phyloP scores from a whole-genome alignment of 1,284 basidiomycete genomes.

The Tremellales sp. region DNA sequence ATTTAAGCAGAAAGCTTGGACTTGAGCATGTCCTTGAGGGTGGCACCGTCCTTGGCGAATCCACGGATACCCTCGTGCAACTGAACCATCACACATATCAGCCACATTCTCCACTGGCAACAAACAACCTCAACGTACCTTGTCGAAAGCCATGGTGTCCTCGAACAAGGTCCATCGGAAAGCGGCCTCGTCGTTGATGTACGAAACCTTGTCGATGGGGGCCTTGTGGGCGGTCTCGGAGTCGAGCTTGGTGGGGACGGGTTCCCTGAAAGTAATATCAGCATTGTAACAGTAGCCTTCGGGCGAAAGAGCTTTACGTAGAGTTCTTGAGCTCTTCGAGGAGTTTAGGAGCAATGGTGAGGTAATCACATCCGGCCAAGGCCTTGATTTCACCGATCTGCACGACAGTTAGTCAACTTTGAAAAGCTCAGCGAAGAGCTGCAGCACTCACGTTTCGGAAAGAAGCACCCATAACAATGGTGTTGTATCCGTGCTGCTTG shows the following conservation, averaged over 20 bases:
- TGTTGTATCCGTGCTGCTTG: conserved; percentile 98
- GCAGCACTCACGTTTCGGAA: conserved; percentile 80
- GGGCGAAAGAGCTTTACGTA: conserved; percentile 32
- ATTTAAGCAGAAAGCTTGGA: conserved; percentile 59
- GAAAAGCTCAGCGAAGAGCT: not conserved
- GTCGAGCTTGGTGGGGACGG: conserved; percentile 81
- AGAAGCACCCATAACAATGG: conserved; percentile 99
- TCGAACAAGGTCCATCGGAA: conserved; percentile 92
- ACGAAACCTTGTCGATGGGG: conserved; percentile 74
- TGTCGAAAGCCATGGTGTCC: conserved; percentile 93
- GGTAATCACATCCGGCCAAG: conserved; percentile 92
- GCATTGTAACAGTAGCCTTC: too few species aligned
- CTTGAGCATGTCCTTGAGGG: conserved; percentile 78
- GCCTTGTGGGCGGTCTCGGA: conserved; percentile 57
- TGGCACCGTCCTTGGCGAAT: conserved; percentile 91
- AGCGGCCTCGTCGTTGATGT: conserved; percentile 86
- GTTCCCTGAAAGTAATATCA: conserved; percentile 53
- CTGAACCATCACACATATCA: conserved; percentile 19
- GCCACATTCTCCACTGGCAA: not conserved
- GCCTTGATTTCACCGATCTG: conserved; percentile 88
- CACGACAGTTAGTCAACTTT: not conserved
- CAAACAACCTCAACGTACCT: conserved; percentile 51
- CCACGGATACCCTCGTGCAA: conserved; percentile 93
- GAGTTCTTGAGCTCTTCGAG: conserved; percentile 90
- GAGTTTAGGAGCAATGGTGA: conserved; percentile 87